Evolutionary conservation across 352 stramenopile genomes (phyloP).

Genomic region (Phytophthora citricola): DNA sequence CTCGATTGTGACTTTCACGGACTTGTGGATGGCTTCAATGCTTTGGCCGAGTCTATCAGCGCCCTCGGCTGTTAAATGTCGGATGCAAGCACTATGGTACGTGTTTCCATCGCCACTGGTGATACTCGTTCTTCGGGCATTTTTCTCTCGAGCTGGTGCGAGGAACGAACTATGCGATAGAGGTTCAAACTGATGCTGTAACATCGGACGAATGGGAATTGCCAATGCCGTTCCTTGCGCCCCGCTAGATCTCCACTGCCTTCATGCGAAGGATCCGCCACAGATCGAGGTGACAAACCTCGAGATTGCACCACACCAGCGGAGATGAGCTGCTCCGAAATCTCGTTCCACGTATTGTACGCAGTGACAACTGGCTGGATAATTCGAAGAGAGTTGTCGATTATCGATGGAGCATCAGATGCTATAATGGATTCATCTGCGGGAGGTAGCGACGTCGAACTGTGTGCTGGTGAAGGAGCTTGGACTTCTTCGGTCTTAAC

Average conservation of each 20-base stretch:
- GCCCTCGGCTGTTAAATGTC: conserved; percentile 39
- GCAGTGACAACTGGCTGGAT: conserved; percentile 43
- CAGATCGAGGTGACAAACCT: conserved; percentile 6
- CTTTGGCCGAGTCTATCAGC: conserved; percentile 38
- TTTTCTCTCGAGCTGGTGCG: conserved; percentile 28
- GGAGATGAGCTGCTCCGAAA: conserved; percentile 51
- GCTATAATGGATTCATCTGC: neutral
- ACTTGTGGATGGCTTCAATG: conserved; percentile 41
- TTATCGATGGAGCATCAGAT: neutral
- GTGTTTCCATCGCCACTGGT: conserved; percentile 38
- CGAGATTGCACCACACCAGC: conserved; percentile 50
- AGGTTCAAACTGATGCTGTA: conserved; percentile 55
- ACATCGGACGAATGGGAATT: conserved; percentile 38
- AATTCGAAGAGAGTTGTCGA: conserved; percentile 15
- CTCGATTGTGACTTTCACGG: conserved; percentile 36
- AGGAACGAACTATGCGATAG: conserved; percentile 46
- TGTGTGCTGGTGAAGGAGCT: neutral
- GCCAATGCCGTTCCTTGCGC: neutral
- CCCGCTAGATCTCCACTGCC: conserved; percentile 3
- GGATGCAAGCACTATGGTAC: conserved; percentile 52
- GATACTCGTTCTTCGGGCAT: conserved; percentile 17
- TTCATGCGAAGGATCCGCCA: conserved; percentile 18
- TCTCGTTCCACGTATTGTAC: conserved; percentile 54
- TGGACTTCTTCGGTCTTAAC: conserved; percentile 1
- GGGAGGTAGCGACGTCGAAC: neutral